A percentile compares a stretch with the other conserved stretches of the same genome.
These are phyloP conservation scores for Globisporangium nagaii DNA, from an alignment of 352 stramenopile genomes.

Conservation along the genomic window DNA sequence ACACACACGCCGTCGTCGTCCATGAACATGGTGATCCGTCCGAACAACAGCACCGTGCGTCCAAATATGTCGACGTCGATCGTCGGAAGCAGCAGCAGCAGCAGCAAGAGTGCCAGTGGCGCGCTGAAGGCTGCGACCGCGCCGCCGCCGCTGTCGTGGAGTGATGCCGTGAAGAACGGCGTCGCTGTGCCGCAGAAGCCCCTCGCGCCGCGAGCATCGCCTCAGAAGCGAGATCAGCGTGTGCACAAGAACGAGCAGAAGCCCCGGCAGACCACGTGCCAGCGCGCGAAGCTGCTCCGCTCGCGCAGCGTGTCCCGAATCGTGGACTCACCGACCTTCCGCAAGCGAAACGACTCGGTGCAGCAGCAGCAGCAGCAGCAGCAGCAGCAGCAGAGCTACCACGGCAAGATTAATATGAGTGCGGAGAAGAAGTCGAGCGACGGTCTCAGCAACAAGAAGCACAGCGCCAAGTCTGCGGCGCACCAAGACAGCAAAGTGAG, in stretches of 20 bases:
- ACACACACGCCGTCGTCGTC: neutral
- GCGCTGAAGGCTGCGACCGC: constrained; percentile 4
- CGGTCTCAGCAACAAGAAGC: neutral
- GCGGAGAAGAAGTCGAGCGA: constrained; percentile 9
- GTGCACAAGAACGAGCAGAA: constrained; percentile 10
- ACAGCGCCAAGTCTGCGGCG: neutral
- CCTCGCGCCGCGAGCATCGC: neutral
- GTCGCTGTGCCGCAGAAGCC: constrained; percentile 11
- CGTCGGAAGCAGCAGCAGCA: neutral
- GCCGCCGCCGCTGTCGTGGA: constrained; percentile 27
- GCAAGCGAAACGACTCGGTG: constrained; percentile 22
- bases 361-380: neutral
- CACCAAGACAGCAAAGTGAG: constrained; percentile 2
- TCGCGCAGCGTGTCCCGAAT: constrained; percentile 32
- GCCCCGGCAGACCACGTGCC: constrained; percentile 5
- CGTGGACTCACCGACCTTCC: constrained; percentile 23
- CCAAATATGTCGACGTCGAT: neutral
- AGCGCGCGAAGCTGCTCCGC: constrained; percentile 23
- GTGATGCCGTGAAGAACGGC: constrained; percentile 28
- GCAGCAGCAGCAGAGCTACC: neutral
- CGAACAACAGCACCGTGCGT: constrained; percentile 3
- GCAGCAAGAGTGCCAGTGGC: neutral
- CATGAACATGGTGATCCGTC: constrained; percentile 5
- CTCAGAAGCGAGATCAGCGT: neutral
- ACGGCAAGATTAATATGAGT: neutral